Percentiles rank a stretch among this genome's conserved stretches.
These are phyloP conservation scores for Blastobotrys parvus DNA, from an alignment of 805 yeast species.

Conservation along the genomic window DNA sequence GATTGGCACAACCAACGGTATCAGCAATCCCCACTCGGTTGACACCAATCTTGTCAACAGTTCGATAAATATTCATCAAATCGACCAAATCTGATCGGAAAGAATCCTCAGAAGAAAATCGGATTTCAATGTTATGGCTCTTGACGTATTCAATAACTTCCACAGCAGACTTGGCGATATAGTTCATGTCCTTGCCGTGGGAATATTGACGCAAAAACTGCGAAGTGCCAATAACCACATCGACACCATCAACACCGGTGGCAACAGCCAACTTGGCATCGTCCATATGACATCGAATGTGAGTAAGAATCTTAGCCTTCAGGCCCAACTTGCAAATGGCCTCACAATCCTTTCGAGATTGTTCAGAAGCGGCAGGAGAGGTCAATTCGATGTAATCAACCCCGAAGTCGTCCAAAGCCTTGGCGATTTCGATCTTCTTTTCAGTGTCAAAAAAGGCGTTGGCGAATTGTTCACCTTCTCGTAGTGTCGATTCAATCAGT, in stretches of 20 bases:
- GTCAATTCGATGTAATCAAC: conserved; percentile 97
- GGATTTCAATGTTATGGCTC: conserved; percentile 91
- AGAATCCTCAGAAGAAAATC: conserved; percentile 95
- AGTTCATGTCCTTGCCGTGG: conserved; percentile 98
- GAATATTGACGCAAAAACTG: conserved; percentile 89
- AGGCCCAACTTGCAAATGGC: conserved; percentile 96
- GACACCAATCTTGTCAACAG: conserved; percentile 95
- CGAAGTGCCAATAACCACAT: conserved; percentile 96
- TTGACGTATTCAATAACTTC: conserved; percentile 97
- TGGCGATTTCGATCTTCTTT: conserved; percentile 94
- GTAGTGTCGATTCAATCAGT: conserved; percentile 86
- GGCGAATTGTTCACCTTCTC: conserved; percentile 99
- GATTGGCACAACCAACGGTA: conserved; percentile 98
- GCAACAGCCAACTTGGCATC: conserved; percentile 96
- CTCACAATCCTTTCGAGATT: conserved; percentile 87
- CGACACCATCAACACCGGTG: conserved; percentile 98
- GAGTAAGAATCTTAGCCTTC: conserved; percentile 91
- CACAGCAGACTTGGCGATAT: conserved; percentile 89
- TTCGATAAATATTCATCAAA: conserved; percentile 86
- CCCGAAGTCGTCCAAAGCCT: conserved; percentile 94
- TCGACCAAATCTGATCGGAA: conserved; percentile 96
- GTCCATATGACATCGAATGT: conserved; percentile 98
- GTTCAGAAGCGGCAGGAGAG: conserved; percentile 96
- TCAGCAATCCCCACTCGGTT: conserved; percentile 99
- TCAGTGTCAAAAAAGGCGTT: conserved; percentile 92